phyloP scores from a whole-genome alignment of 2,329 filamentous ascomycete genomes.

The Epichloe gansuensis region DNA sequence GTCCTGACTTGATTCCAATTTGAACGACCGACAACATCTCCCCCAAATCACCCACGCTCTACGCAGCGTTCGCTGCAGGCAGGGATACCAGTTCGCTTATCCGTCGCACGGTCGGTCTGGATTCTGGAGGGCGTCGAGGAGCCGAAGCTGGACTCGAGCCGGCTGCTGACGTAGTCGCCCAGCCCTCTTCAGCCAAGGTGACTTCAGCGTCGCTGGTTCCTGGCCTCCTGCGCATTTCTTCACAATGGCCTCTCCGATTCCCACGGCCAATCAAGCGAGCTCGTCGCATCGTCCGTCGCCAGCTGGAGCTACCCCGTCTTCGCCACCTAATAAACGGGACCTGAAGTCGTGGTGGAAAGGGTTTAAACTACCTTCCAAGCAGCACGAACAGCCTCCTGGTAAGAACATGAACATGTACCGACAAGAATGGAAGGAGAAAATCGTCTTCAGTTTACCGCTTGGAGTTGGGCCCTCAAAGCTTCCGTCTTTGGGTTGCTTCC shows the following conservation, averaged over 20 bases:
- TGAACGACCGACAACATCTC: too few species aligned
- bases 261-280: conserved; percentile 21
- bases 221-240: conserved; percentile 2
- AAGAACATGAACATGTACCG: conserved; percentile 12
- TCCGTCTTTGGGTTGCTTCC: neutral
- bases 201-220: neutral
- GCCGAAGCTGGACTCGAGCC: conserved; percentile 2
- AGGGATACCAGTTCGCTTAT: neutral
- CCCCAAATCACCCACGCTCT: neutral
- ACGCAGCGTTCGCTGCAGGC: neutral
- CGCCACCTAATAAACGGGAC: conserved; percentile 75
- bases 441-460: too few species aligned
- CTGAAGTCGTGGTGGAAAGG: conserved; percentile 95
- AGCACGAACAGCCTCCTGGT: conserved; percentile 42
- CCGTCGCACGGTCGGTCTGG: neutral
- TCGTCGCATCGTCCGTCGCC: conserved; percentile 15
- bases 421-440: neutral
- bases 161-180: conserved; percentile 1
- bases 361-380: conserved; percentile 62
- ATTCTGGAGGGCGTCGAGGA: neutral
- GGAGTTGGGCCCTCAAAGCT: neutral
- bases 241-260: conserved; percentile 25
- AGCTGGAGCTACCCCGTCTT: conserved; percentile 34
- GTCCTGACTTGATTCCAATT: too few species aligned
- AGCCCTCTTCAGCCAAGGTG: neutral